Conservation (phyloP, 805 yeast genomes). For the Saccharomycopsis oosterbeekiorum region DNA sequence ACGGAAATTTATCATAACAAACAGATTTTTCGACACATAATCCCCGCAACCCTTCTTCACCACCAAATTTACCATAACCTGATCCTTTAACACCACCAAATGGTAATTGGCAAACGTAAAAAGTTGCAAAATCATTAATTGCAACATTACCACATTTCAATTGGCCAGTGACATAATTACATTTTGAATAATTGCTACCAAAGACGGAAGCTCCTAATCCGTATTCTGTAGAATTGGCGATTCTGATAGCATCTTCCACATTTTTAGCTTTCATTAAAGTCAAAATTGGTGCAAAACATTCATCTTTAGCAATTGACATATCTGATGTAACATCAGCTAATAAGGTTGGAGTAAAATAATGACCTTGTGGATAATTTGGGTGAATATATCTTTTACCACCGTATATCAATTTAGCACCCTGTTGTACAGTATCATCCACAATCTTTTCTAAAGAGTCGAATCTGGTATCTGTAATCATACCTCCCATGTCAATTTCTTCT, state of each 20-base stretch:
- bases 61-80: constrained; percentile 97
- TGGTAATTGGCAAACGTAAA: constrained; percentile 90
- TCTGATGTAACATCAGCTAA: constrained; percentile 67
- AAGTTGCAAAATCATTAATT: constrained; percentile 95
- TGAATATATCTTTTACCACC: constrained; percentile 81
- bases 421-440: constrained; percentile 59
- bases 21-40: constrained; percentile 80
- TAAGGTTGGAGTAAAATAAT: constrained; percentile 85
- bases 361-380: constrained; percentile 93
- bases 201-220: constrained; percentile 92
- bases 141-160: constrained; percentile 88
- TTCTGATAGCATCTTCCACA: constrained; percentile 56
- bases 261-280: constrained; percentile 64
- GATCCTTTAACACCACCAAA: constrained; percentile 92
- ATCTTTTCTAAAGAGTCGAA: constrained; percentile 58
- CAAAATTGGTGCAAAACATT: constrained; percentile 90
- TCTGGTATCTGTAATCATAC: constrained; percentile 74
- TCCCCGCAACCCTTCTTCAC: constrained; percentile 92
- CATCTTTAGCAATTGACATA: constrained; percentile 78
- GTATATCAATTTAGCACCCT: constrained; percentile 69
- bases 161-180: constrained; percentile 52
- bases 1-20: constrained; percentile 73
- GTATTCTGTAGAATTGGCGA: constrained; percentile 78
- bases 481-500: constrained; percentile 93
- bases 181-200: constrained; percentile 58